Percentiles rank a stretch among this genome's conserved stretches.
Conservation (phyloP, 768 basidiomycete species). For the Pleurotus eryngii region DNA sequence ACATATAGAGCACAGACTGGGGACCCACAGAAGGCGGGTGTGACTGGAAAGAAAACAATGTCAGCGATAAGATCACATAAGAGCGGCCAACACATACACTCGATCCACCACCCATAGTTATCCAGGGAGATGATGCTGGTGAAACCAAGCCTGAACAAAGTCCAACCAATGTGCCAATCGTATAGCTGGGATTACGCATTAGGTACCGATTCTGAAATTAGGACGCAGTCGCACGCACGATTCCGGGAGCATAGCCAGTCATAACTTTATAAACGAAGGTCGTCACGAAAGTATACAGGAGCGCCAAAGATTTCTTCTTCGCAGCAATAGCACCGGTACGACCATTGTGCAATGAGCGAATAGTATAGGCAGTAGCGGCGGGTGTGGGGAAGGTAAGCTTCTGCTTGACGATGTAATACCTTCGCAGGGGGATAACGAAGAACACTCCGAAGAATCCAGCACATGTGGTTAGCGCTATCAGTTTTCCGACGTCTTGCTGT, state of each 20-base stretch:
- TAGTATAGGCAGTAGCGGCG: constrained; percentile 48
- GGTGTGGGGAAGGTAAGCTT: constrained; percentile 64
- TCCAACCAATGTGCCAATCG: constrained; percentile 67
- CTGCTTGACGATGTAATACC: constrained; percentile 60
- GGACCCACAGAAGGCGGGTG: constrained; percentile 58
- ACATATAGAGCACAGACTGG: constrained; percentile 53
- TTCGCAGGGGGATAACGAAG: constrained; percentile 62
- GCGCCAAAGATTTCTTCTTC: constrained; percentile 51
- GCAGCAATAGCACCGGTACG: constrained; percentile 47
- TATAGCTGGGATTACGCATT: constrained; percentile 34
- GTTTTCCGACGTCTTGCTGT: constrained; percentile 47
- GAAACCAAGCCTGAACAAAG: constrained; percentile 56
- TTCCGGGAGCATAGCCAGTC: constrained; percentile 56
- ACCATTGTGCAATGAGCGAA: constrained; percentile 36
- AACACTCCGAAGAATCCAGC: constrained; percentile 62
- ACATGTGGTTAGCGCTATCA: constrained; percentile 52
- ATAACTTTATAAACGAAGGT: constrained; percentile 52
- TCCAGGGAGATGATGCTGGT: constrained; percentile 56
- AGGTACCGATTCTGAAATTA: neutral
- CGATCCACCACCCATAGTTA: constrained; percentile 55
- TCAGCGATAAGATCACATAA: neutral
- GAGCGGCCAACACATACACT: constrained; percentile 32
- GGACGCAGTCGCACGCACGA: constrained; percentile 30
- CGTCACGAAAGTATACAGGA: constrained; percentile 42
- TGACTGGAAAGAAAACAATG: constrained; percentile 25